phyloP scores from a whole-genome alignment of 2,329 filamentous ascomycete species.

The Trichoderma afroharzianum region DNA sequence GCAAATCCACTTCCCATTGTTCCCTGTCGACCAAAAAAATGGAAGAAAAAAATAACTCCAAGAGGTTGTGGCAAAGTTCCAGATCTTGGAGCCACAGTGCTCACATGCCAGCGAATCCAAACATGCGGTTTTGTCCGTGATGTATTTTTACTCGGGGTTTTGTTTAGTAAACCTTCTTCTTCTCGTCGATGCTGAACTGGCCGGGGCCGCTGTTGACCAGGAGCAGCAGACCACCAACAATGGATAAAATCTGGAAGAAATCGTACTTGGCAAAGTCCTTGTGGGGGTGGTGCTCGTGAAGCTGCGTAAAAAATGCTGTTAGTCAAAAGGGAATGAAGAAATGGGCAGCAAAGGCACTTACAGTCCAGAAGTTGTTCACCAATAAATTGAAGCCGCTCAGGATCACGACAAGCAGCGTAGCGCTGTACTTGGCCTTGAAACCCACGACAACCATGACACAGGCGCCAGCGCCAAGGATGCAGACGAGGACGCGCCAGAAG shows the following conservation, averaged over 20 bases:
- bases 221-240: constrained; percentile 92
- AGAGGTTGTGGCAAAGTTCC: constrained; percentile 5
- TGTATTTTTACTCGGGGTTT: background rate
- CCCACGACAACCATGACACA: constrained; percentile 98
- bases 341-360: constrained; percentile 45
- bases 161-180: constrained; percentile 97
- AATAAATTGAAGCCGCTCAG: constrained; percentile 94
- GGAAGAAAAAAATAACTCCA: constrained; percentile 4
- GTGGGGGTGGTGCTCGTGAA: constrained; percentile 96
- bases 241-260: constrained; percentile 99
- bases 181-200: constrained; percentile 98
- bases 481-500: constrained; percentile 81
- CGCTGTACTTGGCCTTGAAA: constrained; percentile 99
- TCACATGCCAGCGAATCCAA: constrained; percentile 15
- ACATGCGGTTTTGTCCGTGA: background rate
- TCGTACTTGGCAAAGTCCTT: constrained; percentile 99
- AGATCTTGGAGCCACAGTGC: constrained; percentile 11
- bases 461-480: constrained; percentile 78
- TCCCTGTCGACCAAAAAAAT: constrained; percentile 10
- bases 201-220: constrained; percentile 98
- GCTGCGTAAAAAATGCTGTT: constrained; percentile 45
- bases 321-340: background rate
- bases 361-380: constrained; percentile 99
- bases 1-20: constrained; percentile 4
- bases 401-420: constrained; percentile 89